Evolutionary conservation across 192 early-diverging fungal genomes (phyloP), one percentile per base, ranked within the genome.

Genomic region (Irineochytrium annulatum): DNA sequence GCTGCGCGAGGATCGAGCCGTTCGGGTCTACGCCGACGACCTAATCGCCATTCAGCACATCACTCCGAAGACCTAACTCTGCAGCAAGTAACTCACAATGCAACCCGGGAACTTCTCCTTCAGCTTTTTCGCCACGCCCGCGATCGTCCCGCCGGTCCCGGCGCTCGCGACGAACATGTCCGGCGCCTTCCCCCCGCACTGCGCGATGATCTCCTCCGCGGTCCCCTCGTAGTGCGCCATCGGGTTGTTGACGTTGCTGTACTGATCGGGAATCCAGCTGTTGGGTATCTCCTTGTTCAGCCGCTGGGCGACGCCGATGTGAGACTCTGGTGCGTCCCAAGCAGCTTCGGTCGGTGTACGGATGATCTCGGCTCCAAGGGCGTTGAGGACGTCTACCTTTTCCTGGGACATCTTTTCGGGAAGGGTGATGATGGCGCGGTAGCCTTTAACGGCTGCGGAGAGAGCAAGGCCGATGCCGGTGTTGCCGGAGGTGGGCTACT

Each of bases 351-450:
- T 99, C 32, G 97, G 97, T 28, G 97, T 99, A 60, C 97, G 90
- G 60, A 96, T 86, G 68, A 95, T 98, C 70, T 99, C 94, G 27
- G 97, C 94, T 29, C 94, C 95, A 22, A 99, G 77, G 6, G 92
- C 94, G 64, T 97, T 97, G 61, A 99, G 80, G 3, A 99, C 90
- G 70, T 97, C 97, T 19, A 97, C 95, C 84, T 99, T 99, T 74
- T 99, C 97, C 76, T 97, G 89, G 51, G 88, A 91, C 97, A 99
- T 99, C 73, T 99, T 99, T 74, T 99, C 97, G 26, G 97, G 97
- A 26, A 99, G 80, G 13, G 97, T 99, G 60, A 99, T 99, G 68
- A 99, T 95, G 65, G 89, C 86, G 60, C 89, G 84, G 80, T 99
- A 99, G 30, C 97, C 97, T 79, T 96, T 99, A 48, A 99, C 91